Base-by-base conservation (phyloP, 192 early-diverging fungal genomes). In the Umbelopsis vinacea region DNA sequence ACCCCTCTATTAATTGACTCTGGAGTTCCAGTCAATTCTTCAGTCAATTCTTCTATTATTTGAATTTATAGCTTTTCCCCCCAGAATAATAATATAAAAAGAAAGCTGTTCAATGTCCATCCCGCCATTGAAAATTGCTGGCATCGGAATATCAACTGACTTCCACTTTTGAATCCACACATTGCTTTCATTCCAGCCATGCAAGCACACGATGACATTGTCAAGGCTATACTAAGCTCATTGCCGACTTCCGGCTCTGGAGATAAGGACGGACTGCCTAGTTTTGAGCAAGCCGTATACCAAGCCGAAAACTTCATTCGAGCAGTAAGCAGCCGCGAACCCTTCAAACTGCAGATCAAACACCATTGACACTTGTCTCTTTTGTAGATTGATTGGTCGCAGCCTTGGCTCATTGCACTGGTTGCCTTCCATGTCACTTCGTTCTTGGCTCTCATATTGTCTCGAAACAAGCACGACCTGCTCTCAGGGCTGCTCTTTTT, bases 341-440 rank as follows among this genome's bases (percentile, higher is more conserved):
- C 19, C 29, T 24, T 14, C 33, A 12, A 21, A 22, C 1, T 11
- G 24, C 37, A 15, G 40, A 43, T 47, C 33, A 4, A n/a, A n/a
- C 60, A 35, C 60, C 60, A 26, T 21, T 47, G 11, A 68, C 29
- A 6, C 40, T 29, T 43, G 40, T 43, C 8, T 40, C 21, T 50
- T 46, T 4, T 40, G 24, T 75, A 86, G 85, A 57, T 86, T 26
- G 82, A 86, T 40, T 86, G 85, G 85, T 74, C 78, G 19, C 85
- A 86, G 71, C 79, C 75, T 9, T 86, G 82, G 82, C 76, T 86
- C 8, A 63, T 77, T 23, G 53, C 60, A 38, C 77, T 86, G 19
- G 38, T 86, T 35, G 63, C 55, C 2, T 67, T 83, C 50, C 85
- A 86, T 60, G n/a, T 76, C 22, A 21, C 74, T 19, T 72, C 77